Evolutionary conservation across 2,329 filamentous ascomycete genomes (phyloP).

Genomic region (Fusarium euwallaceae): DNA sequence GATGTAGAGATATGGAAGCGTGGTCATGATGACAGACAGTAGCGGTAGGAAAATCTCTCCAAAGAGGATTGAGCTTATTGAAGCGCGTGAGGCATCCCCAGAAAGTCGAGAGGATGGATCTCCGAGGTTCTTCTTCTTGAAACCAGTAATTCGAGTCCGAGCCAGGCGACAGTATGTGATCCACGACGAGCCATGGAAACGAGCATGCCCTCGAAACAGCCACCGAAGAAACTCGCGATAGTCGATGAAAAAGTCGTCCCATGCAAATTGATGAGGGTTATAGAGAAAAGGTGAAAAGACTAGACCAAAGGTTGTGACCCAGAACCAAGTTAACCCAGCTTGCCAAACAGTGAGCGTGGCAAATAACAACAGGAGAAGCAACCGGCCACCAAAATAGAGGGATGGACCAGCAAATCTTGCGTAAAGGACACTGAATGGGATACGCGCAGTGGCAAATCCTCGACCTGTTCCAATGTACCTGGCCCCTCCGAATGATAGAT

Average conservation of each 20-base stretch:
- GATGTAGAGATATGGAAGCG: not conserved
- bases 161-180: not conserved
- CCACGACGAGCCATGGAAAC: not conserved
- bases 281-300: constrained; percentile 4
- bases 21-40: not conserved
- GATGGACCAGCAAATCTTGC: not conserved
- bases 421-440: constrained; percentile 1
- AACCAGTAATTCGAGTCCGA: not conserved
- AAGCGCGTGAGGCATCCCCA: not conserved
- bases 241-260: not conserved
- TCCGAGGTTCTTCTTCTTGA: constrained; percentile 1
- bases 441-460: not conserved
- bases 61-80: not conserved
- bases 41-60: not conserved
- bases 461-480: not conserved
- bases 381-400: not conserved
- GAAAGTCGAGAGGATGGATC: not conserved
- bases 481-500: not conserved
- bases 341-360: not conserved
- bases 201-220: not conserved
- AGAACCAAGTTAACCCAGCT: not conserved
- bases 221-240: not conserved
- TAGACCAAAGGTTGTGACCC: not conserved
- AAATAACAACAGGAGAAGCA: not conserved
- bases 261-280: not conserved